A percentile compares a stretch with the other conserved stretches of the same genome.
Conservation (phyloP, 441 rosid species). For the Brassica balearica region DNA sequence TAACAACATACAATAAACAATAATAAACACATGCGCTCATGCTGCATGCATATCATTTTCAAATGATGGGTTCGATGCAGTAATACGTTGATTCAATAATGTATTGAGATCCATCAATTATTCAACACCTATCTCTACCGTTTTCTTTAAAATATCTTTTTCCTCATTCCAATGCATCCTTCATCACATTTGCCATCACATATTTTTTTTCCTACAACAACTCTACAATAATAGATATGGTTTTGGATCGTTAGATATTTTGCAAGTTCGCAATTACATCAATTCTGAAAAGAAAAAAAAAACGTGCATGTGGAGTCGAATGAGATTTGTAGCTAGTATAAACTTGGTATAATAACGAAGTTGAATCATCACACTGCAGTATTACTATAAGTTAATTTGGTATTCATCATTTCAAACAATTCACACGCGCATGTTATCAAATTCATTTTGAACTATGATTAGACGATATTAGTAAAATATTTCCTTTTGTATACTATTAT, state of each 20-base stretch:
- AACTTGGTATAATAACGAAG: no score
- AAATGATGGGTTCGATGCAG: background rate
- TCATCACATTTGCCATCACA: background rate
- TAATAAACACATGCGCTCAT: constrained; percentile 2
- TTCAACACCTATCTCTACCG: background rate
- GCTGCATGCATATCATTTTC: constrained; percentile 9
- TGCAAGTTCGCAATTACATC: background rate
- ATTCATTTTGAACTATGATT: no score
- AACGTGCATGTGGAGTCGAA: no score
- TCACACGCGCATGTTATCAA: no score
- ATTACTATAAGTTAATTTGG: no score
- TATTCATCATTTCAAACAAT: no score
- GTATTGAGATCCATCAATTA: background rate
- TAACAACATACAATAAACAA: constrained; percentile 8
- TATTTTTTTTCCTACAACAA: background rate
- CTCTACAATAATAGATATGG: background rate
- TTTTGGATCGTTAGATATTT: background rate
- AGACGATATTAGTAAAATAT: no score
- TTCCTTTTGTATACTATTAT: no score
- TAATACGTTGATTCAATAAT: background rate
- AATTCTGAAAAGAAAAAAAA: no score
- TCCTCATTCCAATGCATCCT: background rate
- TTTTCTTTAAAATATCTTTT: background rate
- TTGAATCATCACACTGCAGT: no score
- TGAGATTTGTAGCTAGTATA: no score